Percentiles rank a stretch among this genome's conserved stretches.
phyloP scores from a whole-genome alignment of 2,329 filamentous ascomycete species.

The Chaetoscypha palmicola region DNA sequence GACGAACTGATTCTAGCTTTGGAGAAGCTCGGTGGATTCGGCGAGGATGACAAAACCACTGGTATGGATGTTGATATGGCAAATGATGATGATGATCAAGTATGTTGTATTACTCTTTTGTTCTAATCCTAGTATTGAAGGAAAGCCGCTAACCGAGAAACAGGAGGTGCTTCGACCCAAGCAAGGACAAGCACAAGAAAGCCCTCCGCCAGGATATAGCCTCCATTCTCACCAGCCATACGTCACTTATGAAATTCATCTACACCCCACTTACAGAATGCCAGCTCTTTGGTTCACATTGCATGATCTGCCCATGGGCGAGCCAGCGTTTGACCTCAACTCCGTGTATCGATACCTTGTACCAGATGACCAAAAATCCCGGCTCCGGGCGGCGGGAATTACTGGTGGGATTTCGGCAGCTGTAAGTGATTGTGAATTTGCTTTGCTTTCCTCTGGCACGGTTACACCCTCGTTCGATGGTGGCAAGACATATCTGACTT shows the following conservation, averaged over 20 bases:
- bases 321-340: conserved; percentile 55
- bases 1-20: conserved; percentile 26
- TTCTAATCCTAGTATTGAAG: not conserved
- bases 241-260: conserved; percentile 60
- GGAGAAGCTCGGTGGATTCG: conserved; percentile 16
- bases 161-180: conserved; percentile 23
- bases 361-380: conserved; percentile 54
- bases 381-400: conserved; percentile 53
- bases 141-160: not conserved
- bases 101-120: conserved; percentile 11
- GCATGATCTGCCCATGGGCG: conserved; percentile 48
- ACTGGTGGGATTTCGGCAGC: conserved; percentile 71
- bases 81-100: conserved; percentile 27
- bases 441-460: not conserved
- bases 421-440: conserved; percentile 44
- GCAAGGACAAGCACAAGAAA: not conserved
- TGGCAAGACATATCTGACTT: not conserved
- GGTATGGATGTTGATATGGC: conserved; percentile 23
- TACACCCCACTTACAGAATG: conserved; percentile 67
- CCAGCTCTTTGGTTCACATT: conserved; percentile 72
- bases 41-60: conserved; percentile 2
- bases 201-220: conserved; percentile 20
- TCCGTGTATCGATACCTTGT: conserved; percentile 66
- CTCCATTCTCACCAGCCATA: conserved; percentile 35
- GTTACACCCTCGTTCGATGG: not conserved